Conservation (phyloP, 202 grass and related monocot species). For the Setaria viridis region DNA sequence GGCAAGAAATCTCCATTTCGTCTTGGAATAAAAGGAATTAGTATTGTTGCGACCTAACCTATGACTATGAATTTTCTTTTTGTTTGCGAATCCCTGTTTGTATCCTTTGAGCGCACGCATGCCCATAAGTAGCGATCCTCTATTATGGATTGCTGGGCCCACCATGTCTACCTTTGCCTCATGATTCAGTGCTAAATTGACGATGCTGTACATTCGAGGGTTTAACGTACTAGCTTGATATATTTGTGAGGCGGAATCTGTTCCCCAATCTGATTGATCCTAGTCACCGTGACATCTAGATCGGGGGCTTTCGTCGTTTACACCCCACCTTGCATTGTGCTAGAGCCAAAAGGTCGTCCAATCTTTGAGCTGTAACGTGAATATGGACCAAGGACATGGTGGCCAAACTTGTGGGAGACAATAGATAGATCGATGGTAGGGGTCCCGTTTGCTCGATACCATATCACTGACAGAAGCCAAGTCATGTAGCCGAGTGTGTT, state of each 20-base stretch:
- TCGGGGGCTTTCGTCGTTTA: background rate
- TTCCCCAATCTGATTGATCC: background rate
- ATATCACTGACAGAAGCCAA: background rate
- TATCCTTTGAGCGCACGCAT: no score
- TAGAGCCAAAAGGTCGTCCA: background rate
- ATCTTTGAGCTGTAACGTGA: background rate
- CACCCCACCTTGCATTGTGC: background rate
- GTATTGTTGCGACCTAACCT: no score
- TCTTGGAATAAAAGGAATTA: no score
- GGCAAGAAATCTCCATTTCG: no score
- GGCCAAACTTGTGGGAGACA: background rate
- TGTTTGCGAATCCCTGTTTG: no score
- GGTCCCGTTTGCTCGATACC: background rate
- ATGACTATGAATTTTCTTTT: no score
- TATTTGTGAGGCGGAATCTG: background rate
- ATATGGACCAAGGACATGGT: background rate
- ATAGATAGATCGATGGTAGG: background rate
- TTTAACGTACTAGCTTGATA: background rate
- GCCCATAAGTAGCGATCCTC: no score
- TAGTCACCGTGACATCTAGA: background rate
- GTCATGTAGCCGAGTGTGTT: background rate
- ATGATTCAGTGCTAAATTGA: background rate
- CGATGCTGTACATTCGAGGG: background rate
- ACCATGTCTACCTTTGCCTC: no score
- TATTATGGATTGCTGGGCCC: no score